Evolutionary conservation across 1,284 basidiomycete species (phyloP).

Genomic region (Dichomitus squalens): DNA sequence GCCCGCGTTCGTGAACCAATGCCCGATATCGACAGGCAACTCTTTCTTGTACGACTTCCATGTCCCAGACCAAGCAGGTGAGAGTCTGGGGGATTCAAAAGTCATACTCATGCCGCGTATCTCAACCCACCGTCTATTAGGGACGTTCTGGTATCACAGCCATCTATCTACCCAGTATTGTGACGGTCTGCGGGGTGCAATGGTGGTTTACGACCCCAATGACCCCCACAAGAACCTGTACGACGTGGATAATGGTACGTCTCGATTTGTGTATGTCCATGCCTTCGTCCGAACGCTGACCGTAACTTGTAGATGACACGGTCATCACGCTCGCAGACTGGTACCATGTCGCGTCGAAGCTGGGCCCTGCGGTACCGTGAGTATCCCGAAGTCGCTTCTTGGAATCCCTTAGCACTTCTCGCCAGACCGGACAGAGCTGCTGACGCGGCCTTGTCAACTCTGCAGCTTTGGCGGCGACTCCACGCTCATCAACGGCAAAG

Average conservation of each 20-base stretch:
- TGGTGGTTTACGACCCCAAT: constrained; percentile 45
- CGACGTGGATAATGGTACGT: constrained; percentile 44
- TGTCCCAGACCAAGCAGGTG: constrained; percentile 33
- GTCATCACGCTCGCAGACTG: constrained; percentile 31
- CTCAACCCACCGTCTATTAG: not conserved
- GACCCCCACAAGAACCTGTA: constrained; percentile 41
- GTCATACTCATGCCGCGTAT: too few relatives aligned
- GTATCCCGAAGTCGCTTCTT: not conserved
- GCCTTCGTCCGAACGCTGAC: not conserved
- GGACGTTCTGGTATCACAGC: constrained; percentile 28
- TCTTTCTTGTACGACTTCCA: constrained; percentile 45
- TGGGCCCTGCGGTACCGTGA: constrained; percentile 4
- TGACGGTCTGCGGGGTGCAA: constrained; percentile 37
- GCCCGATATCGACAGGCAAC: constrained; percentile 47
- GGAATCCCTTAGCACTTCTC: too few relatives aligned
- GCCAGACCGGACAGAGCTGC: too few relatives aligned
- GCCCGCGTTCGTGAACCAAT: constrained; percentile 44
- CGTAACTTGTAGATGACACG: constrained; percentile 20
- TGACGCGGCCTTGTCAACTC: not conserved
- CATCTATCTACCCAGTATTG: constrained; percentile 33
- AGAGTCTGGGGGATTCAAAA: not conserved
- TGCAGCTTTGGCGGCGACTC: constrained; percentile 21
- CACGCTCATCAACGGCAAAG: constrained; percentile 55
- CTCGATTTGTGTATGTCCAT: too few relatives aligned
- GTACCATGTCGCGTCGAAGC: constrained; percentile 23